Conservation (phyloP, 768 basidiomycete species). For the Psilocybe azurescens region DNA sequence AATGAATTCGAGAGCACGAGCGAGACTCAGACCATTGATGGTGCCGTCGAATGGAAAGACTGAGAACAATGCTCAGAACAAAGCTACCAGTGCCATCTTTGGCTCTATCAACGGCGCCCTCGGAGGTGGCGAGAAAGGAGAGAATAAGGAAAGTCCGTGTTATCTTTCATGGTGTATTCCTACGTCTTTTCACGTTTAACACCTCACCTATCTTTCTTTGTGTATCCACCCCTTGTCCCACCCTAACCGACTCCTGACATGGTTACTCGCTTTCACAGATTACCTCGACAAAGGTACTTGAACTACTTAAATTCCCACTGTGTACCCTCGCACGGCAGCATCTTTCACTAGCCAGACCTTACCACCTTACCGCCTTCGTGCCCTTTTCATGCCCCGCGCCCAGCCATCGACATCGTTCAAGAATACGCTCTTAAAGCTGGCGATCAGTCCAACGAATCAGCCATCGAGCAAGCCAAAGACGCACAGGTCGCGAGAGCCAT, state of each 20-base stretch:
- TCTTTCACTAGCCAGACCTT: not conserved
- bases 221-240: too few relatives aligned
- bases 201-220: not conserved
- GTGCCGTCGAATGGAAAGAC: not conserved
- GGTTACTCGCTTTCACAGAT: not conserved
- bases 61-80: too few relatives aligned
- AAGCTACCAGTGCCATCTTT: too few relatives aligned
- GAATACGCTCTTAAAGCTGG: constrained; percentile 29
- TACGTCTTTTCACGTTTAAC: not conserved
- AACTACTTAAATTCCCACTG: too few relatives aligned
- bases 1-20: too few relatives aligned
- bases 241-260: too few relatives aligned
- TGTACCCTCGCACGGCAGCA: not conserved
- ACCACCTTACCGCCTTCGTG: not conserved
- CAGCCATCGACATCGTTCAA: constrained; percentile 24
- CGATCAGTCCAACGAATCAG: constrained; percentile 36
- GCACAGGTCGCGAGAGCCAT: constrained; percentile 32
- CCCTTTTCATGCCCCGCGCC: not conserved
- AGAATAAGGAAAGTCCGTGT: not conserved
- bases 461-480: constrained; percentile 36
- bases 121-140: too few relatives aligned
- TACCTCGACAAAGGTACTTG: not conserved
- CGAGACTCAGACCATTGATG: too few relatives aligned
- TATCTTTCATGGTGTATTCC: not conserved
- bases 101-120: too few relatives aligned